These are phyloP conservation scores for Xylaria scruposa DNA, from an alignment of 495 filamentous ascomycete genomes.

Conservation along the genomic window DNA sequence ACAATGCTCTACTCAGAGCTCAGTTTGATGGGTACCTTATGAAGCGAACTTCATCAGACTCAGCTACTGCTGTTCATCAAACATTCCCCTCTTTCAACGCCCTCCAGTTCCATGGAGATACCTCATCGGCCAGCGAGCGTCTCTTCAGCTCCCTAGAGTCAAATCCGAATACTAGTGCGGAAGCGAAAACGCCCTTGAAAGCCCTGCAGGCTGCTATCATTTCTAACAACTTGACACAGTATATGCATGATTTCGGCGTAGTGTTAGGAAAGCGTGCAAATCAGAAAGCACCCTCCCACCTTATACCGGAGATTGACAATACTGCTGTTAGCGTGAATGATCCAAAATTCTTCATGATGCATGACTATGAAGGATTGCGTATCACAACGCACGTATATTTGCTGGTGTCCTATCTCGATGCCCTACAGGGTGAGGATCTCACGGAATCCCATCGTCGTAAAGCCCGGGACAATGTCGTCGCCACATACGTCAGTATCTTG, in stretches of 20 bases:
- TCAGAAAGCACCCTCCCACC: slow-evolving; percentile 51
- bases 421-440: slow-evolving; percentile 51
- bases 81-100: slow-evolving; percentile 61
- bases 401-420: slow-evolving; percentile 55
- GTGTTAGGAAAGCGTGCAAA: slow-evolving; percentile 62
- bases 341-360: slow-evolving; percentile 53
- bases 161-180: slow-evolving; percentile 51
- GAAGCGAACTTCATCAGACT: slow-evolving; percentile 50
- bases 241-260: slow-evolving; percentile 65
- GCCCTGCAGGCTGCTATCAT: slow-evolving; percentile 71
- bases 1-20: slow-evolving; percentile 78
- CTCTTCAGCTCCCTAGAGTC: slow-evolving; percentile 59
- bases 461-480: slow-evolving; percentile 68
- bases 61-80: slow-evolving; percentile 45
- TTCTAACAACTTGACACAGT: slow-evolving; percentile 60
- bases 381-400: slow-evolving; percentile 66
- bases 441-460: slow-evolving; percentile 45
- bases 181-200: slow-evolving; percentile 64
- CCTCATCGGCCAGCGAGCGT: slow-evolving; percentile 52
- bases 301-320: slow-evolving; percentile 49
- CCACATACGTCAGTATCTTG: slow-evolving; percentile 82
- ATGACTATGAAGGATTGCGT: slow-evolving; percentile 64
- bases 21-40: slow-evolving; percentile 70
- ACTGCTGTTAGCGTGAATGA: slow-evolving; percentile 43
- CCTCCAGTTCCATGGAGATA: slow-evolving; percentile 60